Percentiles rank a stretch among this genome's conserved stretches.
These are phyloP conservation scores for Dendrobium nobile DNA, from an alignment of 106 monocot genomes.

Conservation along the genomic window DNA sequence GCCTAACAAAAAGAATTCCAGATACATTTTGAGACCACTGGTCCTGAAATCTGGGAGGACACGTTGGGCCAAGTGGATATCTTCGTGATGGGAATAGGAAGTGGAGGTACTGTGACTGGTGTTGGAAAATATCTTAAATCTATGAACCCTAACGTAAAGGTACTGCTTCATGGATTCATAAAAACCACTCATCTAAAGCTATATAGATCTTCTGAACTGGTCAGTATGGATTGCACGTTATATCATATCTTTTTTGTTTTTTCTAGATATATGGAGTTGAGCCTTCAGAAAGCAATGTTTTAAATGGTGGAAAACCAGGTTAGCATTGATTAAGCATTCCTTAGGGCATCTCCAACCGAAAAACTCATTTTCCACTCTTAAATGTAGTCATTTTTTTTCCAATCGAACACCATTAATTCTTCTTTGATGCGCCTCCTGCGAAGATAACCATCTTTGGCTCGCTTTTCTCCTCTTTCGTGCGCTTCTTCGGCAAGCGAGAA, in stretches of 20 bases:
- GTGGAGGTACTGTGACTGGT: constrained; percentile 87
- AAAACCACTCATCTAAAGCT: neutral
- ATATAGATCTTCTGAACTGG: neutral
- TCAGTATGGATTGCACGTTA: neutral
- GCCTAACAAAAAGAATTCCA: constrained; percentile 9
- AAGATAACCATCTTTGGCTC: no score
- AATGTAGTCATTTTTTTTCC: no score
- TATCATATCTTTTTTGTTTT: neutral
- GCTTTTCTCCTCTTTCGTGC: no score
- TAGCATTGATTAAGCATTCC: neutral
- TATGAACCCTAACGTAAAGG: constrained; percentile 81
- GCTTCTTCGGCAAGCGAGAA: no score
- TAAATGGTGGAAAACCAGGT: constrained; percentile 98
- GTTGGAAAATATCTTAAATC: constrained; percentile 90
- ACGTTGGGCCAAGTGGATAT: constrained; percentile 76
- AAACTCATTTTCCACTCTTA: no score
- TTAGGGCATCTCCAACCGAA: no score
- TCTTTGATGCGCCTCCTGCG: no score
- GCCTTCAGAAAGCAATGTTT: constrained; percentile 87
- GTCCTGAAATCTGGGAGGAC: constrained; percentile 93
- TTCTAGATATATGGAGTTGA: constrained; percentile 89
- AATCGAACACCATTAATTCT: no score
- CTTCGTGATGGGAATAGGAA: constrained; percentile 91
- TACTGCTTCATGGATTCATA: constrained; percentile 11
- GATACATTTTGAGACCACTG: constrained; percentile 88